Base-by-base conservation (phyloP, 2,329 filamentous ascomycete species). In the Geoglossum cookeanum region DNA sequence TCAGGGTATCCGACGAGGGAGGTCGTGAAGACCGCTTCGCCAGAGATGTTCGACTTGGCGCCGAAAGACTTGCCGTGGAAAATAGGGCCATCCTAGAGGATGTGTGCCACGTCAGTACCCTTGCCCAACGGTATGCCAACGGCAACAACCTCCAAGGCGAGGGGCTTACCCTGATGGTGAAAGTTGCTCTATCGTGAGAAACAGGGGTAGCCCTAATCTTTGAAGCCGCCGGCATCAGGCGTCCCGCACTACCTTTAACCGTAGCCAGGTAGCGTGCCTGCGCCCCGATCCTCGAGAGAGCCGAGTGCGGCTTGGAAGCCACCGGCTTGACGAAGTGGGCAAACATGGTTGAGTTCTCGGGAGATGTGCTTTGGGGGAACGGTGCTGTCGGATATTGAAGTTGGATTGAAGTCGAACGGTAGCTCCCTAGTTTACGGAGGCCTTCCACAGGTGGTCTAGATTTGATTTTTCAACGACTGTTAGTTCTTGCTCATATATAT, bases 21-120 rank as follows among this genome's bases (percentile, higher is more conserved):
- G 60, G 92, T 97, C 61, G 92, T 97, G 77, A 98, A 98, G 70
- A 97, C 92, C 51, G 92, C 92, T 76, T 98, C 92, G 64, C 92
- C 92, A 61, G 90, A 95, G 68, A 97, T 87, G 78, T 96, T 98
- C 70, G 85, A 81, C 71, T 94, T 92, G 68, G 92, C 92, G 66
- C 92, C 92, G 66, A 97, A 98, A 59, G 91, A 94, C 69, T 87
- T 95, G 69, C 92, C 92, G 65, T 88, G 87, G 76, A 95, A 97
- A 68, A 97, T 84, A 49, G 92, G 92, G 60, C 92, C 92, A 74
- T 95, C 88, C 82, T 37, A 59, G 60, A 56, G 60, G 55, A 53
- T 35, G 17, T 15, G 49, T 3, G 30, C 13, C 39, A 22, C 6
- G 30, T 51, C 9, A 55, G 56, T 42, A 30, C 27, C 11, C 15